Evolutionary conservation across 2,329 filamentous ascomycete genomes (phyloP), one percentile per base, ranked within the genome.

Genomic region (Claviceps quebecensis): DNA sequence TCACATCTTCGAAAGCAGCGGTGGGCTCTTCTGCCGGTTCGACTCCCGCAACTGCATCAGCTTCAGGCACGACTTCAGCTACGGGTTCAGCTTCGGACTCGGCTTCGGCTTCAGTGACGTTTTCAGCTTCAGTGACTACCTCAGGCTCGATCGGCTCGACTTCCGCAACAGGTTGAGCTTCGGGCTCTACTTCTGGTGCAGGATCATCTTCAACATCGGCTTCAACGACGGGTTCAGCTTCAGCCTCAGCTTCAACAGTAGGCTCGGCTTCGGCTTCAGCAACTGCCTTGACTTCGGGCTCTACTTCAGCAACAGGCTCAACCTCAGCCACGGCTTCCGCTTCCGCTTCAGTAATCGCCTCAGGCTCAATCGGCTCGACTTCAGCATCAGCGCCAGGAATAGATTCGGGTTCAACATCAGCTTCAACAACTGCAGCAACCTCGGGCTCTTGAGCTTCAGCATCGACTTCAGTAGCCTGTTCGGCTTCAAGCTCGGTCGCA

Each of bases 261-360:
- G 19, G 13, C 19, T 13, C 45, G 0, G 37, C 38, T 8, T 34
- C 47, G n/a, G 37, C 17, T 38, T n/a, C 39, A 39, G n/a, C 6
- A n/a, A 40, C 29, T 17, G 38, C 22, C 14, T 55, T 48, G 7
- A 34, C 9, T 11, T 9, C 22, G 9, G 39, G 14, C 23, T 53
- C 51, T 5, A n/a, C 41, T n/a, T 34, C 29, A 47, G 34, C 29
- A 19, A n/a, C 34, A 48, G 23, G 40, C 19, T 56, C 54, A 44
- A 29, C 40, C 41, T 55, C 48, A 16, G 43, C n/a, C 7, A 16
- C 16, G 9, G 29, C 3, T 29, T 53, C 48, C 16, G 39, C 17
- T 13, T 17, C 53, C 39, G 36, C 41, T 46, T 55, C 48, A 38
- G 36, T 11, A 11, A 16, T 17, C 3, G 41, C 8, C 38, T 53